These are phyloP conservation scores for Sugiyamaella qingdaonensis DNA, from an alignment of 805 yeast species.

Conservation along the genomic window DNA sequence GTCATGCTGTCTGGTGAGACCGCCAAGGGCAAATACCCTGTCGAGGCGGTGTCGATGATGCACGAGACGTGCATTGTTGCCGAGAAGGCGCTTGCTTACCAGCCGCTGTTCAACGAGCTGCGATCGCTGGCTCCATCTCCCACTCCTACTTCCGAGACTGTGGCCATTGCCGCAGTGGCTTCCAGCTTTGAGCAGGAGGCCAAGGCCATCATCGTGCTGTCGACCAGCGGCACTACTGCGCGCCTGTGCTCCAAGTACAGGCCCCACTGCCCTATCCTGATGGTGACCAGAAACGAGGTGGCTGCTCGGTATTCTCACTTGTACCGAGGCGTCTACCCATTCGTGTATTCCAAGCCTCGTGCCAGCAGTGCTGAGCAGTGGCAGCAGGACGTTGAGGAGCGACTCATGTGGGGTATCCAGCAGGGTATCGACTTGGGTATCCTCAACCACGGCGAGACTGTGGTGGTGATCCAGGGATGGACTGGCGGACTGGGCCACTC, in stretches of 20 bases:
- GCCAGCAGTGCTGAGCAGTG: conserved; percentile 63
- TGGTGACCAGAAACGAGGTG: conserved; percentile 93
- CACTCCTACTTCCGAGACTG: conserved; percentile 90
- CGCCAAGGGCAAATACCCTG: conserved; percentile 98
- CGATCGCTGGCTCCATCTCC: conserved; percentile 83
- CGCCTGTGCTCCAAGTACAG: conserved; percentile 96
- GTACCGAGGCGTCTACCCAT: conserved; percentile 98
- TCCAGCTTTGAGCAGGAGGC: conserved; percentile 96
- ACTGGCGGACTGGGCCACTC: conserved; percentile 98
- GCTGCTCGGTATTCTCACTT: conserved; percentile 95
- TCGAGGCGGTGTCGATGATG: conserved; percentile 98
- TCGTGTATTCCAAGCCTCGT: conserved; percentile 64
- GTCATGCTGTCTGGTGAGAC: conserved; percentile 99
- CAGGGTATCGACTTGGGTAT: conserved; percentile 86
- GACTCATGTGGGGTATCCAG: conserved; percentile 88
- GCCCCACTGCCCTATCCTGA: conserved; percentile 94
- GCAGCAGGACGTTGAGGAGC: conserved; percentile 93
- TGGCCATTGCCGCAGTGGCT: conserved; percentile 94
- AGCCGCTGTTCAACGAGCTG: conserved; percentile 74
- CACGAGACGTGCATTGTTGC: conserved; percentile 95
- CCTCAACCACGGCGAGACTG: conserved; percentile 79
- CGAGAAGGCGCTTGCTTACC: conserved; percentile 93
- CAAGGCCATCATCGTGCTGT: conserved; percentile 92
- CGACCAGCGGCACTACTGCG: conserved; percentile 93
- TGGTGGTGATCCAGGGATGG: conserved; percentile 98